phyloP scores from a whole-genome alignment of 768 basidiomycete species.

The Hypsizygus marmoreus region DNA sequence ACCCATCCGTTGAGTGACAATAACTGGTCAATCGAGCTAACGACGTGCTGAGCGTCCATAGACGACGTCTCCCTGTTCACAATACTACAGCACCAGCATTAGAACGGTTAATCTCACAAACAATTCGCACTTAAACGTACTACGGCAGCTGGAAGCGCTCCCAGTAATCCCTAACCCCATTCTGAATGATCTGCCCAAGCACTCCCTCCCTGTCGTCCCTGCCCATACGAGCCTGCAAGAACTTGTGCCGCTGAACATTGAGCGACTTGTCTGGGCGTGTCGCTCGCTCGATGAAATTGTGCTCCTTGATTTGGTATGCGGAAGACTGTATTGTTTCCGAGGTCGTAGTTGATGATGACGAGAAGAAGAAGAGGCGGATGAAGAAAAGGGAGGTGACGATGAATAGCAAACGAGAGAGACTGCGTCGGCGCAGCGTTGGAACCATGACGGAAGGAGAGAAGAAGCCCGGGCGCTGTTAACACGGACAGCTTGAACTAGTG shows the following conservation, averaged over 20 bases:
- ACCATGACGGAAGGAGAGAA: slow-evolving; percentile 31
- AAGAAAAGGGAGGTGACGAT: slow-evolving; percentile 33
- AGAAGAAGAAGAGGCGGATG: slow-evolving; percentile 38
- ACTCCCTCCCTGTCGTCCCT: slow-evolving; percentile 84
- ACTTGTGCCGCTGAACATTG: slow-evolving; percentile 86
- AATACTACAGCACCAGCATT: too few species aligned
- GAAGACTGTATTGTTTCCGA: slow-evolving; percentile 35
- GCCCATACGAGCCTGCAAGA: slow-evolving; percentile 86
- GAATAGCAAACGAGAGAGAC: slow-evolving; percentile 44
- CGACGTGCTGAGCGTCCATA: slow-evolving; percentile 87
- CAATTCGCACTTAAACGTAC: too few species aligned
- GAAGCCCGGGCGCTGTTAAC: neutral
- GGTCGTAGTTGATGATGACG: slow-evolving; percentile 35
- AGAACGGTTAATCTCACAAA: too few species aligned
- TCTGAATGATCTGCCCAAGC: slow-evolving; percentile 69
- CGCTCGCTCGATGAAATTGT: slow-evolving; percentile 57
- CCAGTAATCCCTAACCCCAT: slow-evolving; percentile 90
- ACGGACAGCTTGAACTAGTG: neutral
- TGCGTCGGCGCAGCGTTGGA: slow-evolving; percentile 49
- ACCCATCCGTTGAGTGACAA: slow-evolving; percentile 99
- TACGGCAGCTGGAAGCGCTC: slow-evolving; percentile 89
- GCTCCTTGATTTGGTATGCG: slow-evolving; percentile 47
- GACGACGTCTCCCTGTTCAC: slow-evolving; percentile 80
- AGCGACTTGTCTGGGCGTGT: slow-evolving; percentile 71
- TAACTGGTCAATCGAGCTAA: slow-evolving; percentile 88